phyloP scores from a whole-genome alignment of 179 eudicot species.

The Beta lomatogona region DNA sequence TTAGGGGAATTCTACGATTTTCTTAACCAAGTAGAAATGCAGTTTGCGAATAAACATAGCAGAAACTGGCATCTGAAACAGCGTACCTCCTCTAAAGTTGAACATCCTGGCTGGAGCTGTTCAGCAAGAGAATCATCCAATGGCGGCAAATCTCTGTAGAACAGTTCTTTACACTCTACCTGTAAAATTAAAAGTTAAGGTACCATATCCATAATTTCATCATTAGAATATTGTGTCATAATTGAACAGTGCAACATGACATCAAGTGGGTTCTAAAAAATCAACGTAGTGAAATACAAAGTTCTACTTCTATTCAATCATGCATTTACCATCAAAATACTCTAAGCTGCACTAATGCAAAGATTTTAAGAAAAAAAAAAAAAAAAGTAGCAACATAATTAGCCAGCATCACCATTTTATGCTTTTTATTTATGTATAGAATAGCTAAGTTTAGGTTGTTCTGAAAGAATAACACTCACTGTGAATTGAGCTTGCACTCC shows the following conservation, averaged over 20 bases:
- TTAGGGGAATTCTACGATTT: no score
- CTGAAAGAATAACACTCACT: conserved; percentile 48
- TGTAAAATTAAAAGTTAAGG: conserved; percentile 15
- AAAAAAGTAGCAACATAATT: background rate
- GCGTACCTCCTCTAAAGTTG: conserved; percentile 70
- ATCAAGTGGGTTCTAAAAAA: background rate
- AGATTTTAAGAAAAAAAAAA: background rate
- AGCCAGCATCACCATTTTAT: background rate
- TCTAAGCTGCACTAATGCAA: background rate
- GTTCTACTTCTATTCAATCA: background rate
- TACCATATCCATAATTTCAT: background rate
- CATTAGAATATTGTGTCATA: background rate
- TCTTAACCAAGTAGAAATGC: no score
- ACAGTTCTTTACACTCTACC: conserved; percentile 94
- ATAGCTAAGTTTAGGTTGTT: background rate
- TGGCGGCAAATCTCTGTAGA: conserved; percentile 81
- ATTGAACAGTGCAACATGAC: conserved; percentile 1
- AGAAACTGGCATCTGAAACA: conserved; percentile 18
- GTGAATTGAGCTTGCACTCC: conserved; percentile 87
- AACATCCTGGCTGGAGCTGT: conserved; percentile 74
- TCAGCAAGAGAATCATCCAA: conserved; percentile 78
- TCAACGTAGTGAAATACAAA: background rate
- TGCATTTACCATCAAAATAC: background rate
- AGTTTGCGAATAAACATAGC: background rate
- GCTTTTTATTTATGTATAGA: background rate